Conservation (phyloP, 2,329 filamentous ascomycete genomes). For the Alternaria ventricosa region DNA sequence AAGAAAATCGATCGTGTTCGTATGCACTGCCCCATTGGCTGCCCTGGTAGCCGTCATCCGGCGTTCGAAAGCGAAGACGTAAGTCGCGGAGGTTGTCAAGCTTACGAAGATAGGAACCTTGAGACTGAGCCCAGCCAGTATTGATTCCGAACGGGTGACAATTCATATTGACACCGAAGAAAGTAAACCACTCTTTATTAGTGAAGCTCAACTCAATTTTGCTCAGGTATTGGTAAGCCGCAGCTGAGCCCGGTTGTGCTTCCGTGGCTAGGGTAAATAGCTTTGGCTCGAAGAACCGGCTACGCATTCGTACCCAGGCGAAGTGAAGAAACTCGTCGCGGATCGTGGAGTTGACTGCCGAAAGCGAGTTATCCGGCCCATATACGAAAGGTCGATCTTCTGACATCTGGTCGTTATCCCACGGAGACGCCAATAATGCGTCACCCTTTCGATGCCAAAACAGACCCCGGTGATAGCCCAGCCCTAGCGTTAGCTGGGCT, state of each 20-base stretch:
- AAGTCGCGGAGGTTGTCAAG: neutral
- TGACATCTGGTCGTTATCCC: neutral
- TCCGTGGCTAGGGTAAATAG: neutral
- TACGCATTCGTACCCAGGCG: neutral
- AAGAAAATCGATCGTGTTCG: neutral
- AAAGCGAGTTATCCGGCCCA: neutral
- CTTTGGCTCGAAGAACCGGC: neutral
- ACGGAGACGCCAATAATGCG: neutral
- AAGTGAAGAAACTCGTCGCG: neutral
- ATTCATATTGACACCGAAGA: neutral
- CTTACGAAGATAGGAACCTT: neutral
- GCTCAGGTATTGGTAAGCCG: neutral
- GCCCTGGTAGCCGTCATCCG: neutral
- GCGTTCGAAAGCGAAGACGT: neutral
- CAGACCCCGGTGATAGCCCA: neutral
- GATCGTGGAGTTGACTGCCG: neutral
- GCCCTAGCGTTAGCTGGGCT: neutral
- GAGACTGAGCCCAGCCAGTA: neutral
- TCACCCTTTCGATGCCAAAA: neutral
- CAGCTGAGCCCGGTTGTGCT: neutral
- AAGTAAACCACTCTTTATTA: neutral
- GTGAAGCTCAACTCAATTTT: neutral
- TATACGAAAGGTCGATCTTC: neutral
- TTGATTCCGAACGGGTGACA: neutral
- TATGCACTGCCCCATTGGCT: neutral